Percentiles rank a stretch among this genome's conserved stretches.
Conservation (phyloP, 805 yeast species). For the Candida ortonii region DNA sequence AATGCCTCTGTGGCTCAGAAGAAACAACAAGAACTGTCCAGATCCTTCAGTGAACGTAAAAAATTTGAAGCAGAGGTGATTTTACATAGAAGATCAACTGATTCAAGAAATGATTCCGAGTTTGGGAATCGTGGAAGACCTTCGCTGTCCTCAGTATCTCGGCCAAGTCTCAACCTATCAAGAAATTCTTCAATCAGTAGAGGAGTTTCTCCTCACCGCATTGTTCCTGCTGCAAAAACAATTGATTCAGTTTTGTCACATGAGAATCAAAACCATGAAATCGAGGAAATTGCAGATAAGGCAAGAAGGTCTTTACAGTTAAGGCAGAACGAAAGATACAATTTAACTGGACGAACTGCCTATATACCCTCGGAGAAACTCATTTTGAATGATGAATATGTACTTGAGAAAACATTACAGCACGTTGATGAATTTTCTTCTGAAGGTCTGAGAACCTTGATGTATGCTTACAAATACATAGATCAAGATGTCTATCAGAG, state of each 20-base stretch:
- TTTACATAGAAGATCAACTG: conserved; percentile 51
- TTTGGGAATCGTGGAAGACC: conserved; percentile 28
- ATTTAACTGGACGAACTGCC: conserved; percentile 29
- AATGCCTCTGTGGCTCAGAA: conserved; percentile 54
- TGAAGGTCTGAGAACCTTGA: conserved; percentile 87
- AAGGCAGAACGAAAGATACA: conserved; percentile 56
- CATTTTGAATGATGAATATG: conserved; percentile 67
- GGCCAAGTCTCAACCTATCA: conserved; percentile 29
- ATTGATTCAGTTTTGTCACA: conserved; percentile 29
- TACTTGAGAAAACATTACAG: conserved; percentile 79
- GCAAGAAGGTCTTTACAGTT: conserved; percentile 58
- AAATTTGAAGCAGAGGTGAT: conserved; percentile 75
- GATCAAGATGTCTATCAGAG: conserved; percentile 51
- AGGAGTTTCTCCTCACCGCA: conserved; percentile 4
- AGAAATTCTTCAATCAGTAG: conserved; percentile 27
- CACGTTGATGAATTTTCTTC: conserved; percentile 93
- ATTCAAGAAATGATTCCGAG: conserved; percentile 20
- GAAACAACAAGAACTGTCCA: conserved; percentile 64
- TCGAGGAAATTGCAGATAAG: conserved; percentile 49
- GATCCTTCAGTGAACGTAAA: conserved; percentile 59
- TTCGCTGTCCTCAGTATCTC: conserved; percentile 27
- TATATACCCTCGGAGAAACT: conserved; percentile 54
- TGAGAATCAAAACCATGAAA: conserved; percentile 46
- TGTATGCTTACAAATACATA: conserved; percentile 79
- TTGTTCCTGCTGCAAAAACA: conserved; percentile 5